Conservation (phyloP, 148 eudicot genomes). For the Silene latifolia region DNA sequence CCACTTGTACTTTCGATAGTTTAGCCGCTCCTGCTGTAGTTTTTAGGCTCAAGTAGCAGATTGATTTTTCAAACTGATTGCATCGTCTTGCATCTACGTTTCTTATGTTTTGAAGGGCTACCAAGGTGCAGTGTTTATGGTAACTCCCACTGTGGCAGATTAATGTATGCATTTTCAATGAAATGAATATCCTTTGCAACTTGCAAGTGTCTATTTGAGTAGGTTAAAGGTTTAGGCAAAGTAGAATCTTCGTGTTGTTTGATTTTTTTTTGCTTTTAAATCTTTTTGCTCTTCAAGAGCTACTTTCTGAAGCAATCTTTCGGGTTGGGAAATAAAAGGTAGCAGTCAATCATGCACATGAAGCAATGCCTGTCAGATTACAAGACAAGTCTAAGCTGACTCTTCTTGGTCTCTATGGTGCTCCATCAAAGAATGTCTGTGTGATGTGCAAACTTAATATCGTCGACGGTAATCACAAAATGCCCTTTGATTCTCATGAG, state of each 20-base stretch:
- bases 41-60: background rate
- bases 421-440: constrained; percentile 27
- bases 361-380: constrained; percentile 54
- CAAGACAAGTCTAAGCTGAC: constrained; percentile 61
- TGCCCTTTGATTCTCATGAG: constrained; percentile 9
- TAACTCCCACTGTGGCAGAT: background rate
- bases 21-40: background rate
- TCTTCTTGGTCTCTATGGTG: constrained; percentile 55
- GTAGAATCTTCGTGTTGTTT: background rate
- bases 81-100: background rate
- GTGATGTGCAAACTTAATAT: constrained; percentile 14
- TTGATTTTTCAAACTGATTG: background rate
- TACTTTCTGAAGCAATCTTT: constrained; percentile 4
- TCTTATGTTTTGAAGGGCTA: background rate
- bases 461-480: constrained; percentile 22
- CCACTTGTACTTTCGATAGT: no score
- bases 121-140: background rate
- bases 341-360: constrained; percentile 40
- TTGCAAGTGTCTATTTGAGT: background rate
- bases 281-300: background rate
- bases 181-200: background rate
- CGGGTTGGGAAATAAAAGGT: constrained; percentile 35
- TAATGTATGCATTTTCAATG: background rate
- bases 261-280: background rate
- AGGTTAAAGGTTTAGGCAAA: background rate